Evolutionary conservation across 2,329 filamentous ascomycete species (phyloP).

Genomic region (Teratosphaeriaceae sp.): DNA sequence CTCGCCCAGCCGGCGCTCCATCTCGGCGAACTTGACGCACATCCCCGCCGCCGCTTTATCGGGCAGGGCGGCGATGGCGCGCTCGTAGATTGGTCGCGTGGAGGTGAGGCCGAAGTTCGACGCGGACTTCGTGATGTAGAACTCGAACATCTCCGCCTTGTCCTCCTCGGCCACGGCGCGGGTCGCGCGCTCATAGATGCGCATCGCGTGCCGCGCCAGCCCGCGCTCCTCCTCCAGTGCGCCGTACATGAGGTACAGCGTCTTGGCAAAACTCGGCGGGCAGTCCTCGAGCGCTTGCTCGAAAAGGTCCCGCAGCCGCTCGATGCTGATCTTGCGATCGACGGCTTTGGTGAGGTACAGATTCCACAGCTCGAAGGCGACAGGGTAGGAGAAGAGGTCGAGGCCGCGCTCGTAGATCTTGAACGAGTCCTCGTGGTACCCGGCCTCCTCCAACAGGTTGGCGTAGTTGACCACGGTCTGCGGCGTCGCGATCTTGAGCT

Average conservation of each 20-base stretch:
- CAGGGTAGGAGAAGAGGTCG: constrained; percentile 97
- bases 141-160: constrained; percentile 95
- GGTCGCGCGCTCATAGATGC: constrained; percentile 96
- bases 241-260: constrained; percentile 96
- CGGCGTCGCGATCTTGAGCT: constrained; percentile 93
- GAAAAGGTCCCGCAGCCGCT: constrained; percentile 87
- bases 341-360: constrained; percentile 96
- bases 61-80: constrained; percentile 86
- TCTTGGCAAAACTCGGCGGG: constrained; percentile 91
- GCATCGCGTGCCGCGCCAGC: constrained; percentile 92
- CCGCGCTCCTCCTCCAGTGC: constrained; percentile 94
- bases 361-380: constrained; percentile 98
- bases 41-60: constrained; percentile 92
- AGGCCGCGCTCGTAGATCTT: constrained; percentile 93
- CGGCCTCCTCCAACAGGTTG: constrained; percentile 86
- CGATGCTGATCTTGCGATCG: constrained; percentile 91
- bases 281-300: constrained; percentile 95
- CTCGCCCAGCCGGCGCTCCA: constrained; percentile 86
- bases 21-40: constrained; percentile 98
- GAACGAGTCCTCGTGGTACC: constrained; percentile 96
- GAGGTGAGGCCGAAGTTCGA: constrained; percentile 97
- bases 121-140: constrained; percentile 98
- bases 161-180: constrained; percentile 93
- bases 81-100: constrained; percentile 91
- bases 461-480: constrained; percentile 99